Evolutionary conservation across 2,329 filamentous ascomycete species (phyloP).

Genomic region (Cryphonectria carpinicola): DNA sequence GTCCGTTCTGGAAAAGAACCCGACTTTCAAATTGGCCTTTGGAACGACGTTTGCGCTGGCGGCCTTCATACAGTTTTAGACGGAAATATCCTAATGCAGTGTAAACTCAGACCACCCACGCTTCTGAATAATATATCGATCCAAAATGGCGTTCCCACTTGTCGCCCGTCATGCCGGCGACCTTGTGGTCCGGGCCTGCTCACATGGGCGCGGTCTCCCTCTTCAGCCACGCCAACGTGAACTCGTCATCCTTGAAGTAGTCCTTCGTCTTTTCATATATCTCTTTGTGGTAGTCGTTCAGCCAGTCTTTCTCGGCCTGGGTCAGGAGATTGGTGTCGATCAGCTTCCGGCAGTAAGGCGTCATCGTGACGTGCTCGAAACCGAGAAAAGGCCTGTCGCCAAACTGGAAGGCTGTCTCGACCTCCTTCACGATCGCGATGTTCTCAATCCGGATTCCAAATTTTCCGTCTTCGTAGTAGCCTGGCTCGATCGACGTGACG

Average conservation of each 20-base stretch:
- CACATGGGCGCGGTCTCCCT: conserved; percentile 75
- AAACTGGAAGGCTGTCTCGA: conserved; percentile 84
- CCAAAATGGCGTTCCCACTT: neutral
- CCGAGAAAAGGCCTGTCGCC: conserved; percentile 93
- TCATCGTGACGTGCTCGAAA: conserved; percentile 97
- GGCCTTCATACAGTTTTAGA: conserved; percentile 58
- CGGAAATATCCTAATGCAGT: conserved; percentile 11
- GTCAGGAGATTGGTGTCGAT: conserved; percentile 77
- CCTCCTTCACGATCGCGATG: conserved; percentile 86
- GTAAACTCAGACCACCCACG: conserved; percentile 3
- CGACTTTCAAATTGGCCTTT: conserved; percentile 71
- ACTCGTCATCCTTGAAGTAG: conserved; percentile 73
- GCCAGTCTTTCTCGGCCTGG: conserved; percentile 76
- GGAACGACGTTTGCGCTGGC: conserved; percentile 74
- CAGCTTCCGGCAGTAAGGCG: conserved; percentile 87
- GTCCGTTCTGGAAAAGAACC: conserved; percentile 58
- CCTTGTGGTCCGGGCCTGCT: neutral
- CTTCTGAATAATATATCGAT: conserved; percentile 1
- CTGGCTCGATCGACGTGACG: conserved; percentile 93
- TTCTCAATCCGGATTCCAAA: conserved; percentile 98
- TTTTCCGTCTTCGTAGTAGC: conserved; percentile 93
- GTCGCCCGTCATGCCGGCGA: neutral
- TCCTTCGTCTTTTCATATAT: conserved; percentile 79
- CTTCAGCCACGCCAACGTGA: conserved; percentile 80
- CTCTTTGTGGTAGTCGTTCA: conserved; percentile 83